Percentiles rank a stretch among this genome's conserved stretches.
Conservation (phyloP, 75 land plant species). For the Cunninghamia lanceolata region DNA sequence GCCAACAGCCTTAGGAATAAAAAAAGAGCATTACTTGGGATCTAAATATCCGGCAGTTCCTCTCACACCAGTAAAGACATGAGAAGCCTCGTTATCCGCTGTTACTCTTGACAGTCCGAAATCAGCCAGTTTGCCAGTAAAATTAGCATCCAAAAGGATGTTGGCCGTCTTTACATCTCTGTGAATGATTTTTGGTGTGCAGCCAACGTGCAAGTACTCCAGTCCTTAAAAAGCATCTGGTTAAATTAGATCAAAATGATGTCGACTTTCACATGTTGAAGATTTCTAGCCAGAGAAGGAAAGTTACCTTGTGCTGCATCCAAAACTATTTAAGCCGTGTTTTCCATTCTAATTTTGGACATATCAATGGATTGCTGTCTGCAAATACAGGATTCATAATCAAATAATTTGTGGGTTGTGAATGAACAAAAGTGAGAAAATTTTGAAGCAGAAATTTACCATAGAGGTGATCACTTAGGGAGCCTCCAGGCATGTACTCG, state of each 20-base stretch:
- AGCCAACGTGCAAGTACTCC: conserved; percentile 20
- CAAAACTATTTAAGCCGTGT: conserved; percentile 7
- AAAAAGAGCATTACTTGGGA: conserved; percentile 22
- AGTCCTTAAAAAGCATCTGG: background rate
- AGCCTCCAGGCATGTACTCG: conserved; percentile 52
- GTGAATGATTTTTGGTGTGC: conserved; percentile 2
- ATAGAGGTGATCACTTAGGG: conserved; percentile 47
- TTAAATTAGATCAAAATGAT: background rate
- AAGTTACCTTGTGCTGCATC: background rate
- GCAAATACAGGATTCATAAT: background rate
- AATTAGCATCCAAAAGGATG: background rate
- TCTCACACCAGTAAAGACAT: conserved; percentile 9
- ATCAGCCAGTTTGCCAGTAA: conserved; percentile 26
- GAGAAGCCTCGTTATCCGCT: conserved; percentile 8
- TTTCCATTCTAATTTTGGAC: conserved; percentile 15
- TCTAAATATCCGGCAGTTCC: conserved; percentile 31
- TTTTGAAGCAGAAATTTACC: background rate
- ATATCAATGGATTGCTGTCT: background rate
- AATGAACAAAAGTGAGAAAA: conserved; percentile 7
- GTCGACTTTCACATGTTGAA: background rate
- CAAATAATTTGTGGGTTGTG: background rate
- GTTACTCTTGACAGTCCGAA: conserved; percentile 24
- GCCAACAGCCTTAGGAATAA: background rate
- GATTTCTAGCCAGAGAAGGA: background rate
- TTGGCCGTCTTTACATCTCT: background rate